Base-by-base conservation (phyloP, 2,329 filamentous ascomycete species). In the Aspergillus sp. region DNA sequence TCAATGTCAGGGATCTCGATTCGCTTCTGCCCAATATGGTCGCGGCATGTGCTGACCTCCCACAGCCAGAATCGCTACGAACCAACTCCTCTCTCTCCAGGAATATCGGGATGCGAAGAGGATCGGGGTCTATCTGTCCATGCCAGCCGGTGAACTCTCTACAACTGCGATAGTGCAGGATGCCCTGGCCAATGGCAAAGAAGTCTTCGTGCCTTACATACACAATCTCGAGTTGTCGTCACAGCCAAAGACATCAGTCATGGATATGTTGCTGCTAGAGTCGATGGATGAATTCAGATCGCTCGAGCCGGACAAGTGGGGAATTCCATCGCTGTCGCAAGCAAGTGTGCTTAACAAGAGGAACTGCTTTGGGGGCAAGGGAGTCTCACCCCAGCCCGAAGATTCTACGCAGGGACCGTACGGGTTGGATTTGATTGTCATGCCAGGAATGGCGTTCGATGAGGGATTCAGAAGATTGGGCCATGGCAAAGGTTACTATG, bases 401-500 rank as follows among this genome's bases (percentile, higher is more conserved):
- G 62, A 59, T 59, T 21, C 66, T 63, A 59, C 69, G 56, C 47
- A 66, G 54, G 62, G 70, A 56, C 60, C 71, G 66, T 58, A 72
- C 30, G 84, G 84, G 8, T 81, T 99, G 44, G 94, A 99, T 75
- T 77, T 99, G 66, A 90, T 99, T 64, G 83, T 99, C 27, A 86
- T 98, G 82, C 95, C 95, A 1, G 95, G 93, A 11, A 90, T 99
- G 70, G 94, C 92, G 3, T 99, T 99, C 76, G 93, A 97, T 74
- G 81, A 81, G 3, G 80, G 79, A 11, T 84, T 95, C 62, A 86
- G 89, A 66, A 85, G 95, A 68, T 83, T 98, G 19, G 95, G 95
- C 42, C 95, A 99, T 76, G 95, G 95, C 59, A 96, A 92, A 76
- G 95, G 95, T 32, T 99, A 96, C 79, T 99, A 99, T 81, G 95